Conservation (phyloP, 179 eudicot species). For the Vitellaria paradoxa region DNA sequence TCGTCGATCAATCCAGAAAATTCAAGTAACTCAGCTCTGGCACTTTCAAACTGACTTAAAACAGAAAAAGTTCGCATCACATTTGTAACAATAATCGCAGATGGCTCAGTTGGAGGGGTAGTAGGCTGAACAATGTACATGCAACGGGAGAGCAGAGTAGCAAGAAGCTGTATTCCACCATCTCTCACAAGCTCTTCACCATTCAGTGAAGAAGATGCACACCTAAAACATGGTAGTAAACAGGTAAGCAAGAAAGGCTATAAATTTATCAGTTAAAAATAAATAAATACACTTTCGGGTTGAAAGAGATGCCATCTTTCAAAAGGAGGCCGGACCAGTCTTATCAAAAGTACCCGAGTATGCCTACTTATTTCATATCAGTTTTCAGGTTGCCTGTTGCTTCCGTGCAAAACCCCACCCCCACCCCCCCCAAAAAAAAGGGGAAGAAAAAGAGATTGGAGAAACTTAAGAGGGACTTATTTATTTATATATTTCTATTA, state of each 20-base stretch:
- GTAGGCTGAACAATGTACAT: conserved; percentile 95
- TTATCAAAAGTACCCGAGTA: no score
- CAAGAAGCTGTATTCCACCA: conserved; percentile 93
- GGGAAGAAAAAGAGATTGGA: no score
- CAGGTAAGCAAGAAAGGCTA: conserved; percentile 7
- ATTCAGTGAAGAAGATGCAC: conserved; percentile 91
- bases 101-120: conserved; percentile 76
- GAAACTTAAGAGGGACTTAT: no score
- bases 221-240: conserved; percentile 40
- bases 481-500: no score
- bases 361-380: no score
- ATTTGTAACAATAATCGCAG: conserved; percentile 85
- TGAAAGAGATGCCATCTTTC: no score
- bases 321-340: no score
- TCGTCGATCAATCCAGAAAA: conserved; percentile 81
- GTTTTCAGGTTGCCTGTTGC: no score
- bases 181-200: conserved; percentile 99
- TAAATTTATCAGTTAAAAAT: conserved; percentile 4
- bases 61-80: conserved; percentile 84
- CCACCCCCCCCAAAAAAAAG: no score
- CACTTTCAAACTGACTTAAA: conserved; percentile 85
- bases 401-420: no score
- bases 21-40: conserved; percentile 83
- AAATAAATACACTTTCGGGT: neutral
- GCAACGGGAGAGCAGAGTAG: conserved; percentile 86